These are phyloP conservation scores for Mycena amicta DNA, from an alignment of 768 basidiomycete genomes.

Conservation along the genomic window DNA sequence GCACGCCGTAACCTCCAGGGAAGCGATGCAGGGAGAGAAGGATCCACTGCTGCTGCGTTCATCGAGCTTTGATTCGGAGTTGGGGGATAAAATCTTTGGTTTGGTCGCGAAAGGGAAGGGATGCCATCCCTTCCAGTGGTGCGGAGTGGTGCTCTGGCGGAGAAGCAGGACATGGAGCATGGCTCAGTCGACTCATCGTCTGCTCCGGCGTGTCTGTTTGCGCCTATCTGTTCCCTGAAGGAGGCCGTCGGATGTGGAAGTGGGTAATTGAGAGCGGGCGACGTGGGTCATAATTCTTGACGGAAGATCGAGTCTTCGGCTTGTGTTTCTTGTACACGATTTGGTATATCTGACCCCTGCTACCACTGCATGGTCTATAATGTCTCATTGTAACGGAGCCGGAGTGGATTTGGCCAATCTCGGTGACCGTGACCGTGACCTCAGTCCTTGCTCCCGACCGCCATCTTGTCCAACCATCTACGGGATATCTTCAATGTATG, in stretches of 20 bases:
- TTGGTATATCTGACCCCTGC: no score
- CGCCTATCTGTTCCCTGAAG: constrained; percentile 65
- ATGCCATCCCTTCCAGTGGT: constrained; percentile 31
- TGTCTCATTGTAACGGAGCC: no score
- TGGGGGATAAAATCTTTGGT: no score
- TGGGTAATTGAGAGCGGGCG: constrained; percentile 60
- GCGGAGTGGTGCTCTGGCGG: constrained; percentile 34
- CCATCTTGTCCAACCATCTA: no score
- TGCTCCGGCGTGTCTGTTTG: constrained; percentile 28
- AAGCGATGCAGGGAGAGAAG: no score
- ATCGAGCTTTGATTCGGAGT: constrained; percentile 39
- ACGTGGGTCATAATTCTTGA: constrained; percentile 76
- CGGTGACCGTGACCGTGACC: no score
- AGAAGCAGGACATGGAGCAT: constrained; percentile 50
- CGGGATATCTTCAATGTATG: no score
- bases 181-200: constrained; percentile 67
- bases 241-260: constrained; percentile 35
- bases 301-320: constrained; percentile 40
- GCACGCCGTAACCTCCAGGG: no score
- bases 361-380: no score
- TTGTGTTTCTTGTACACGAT: no score
- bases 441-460: no score
- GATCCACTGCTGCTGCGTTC: constrained; percentile 63
- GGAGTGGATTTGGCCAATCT: no score
- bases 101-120: constrained; percentile 29